Evolutionary conservation across 257 asterid species (phyloP).

Genomic region (Thymus mandschuricus): DNA sequence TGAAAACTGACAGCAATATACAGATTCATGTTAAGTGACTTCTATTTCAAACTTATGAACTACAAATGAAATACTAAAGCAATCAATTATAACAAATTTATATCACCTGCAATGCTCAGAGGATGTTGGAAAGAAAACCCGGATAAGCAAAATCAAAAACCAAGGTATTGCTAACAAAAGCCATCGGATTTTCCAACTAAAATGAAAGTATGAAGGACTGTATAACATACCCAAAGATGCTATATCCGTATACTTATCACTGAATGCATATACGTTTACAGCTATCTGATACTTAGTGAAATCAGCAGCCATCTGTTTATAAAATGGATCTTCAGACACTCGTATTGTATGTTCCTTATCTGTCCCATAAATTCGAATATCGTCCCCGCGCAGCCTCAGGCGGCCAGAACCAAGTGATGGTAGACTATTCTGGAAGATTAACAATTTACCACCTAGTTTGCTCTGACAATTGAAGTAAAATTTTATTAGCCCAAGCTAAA

Average conservation of each 20-base stretch:
- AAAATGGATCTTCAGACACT: conserved; percentile 94
- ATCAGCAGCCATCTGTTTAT: conserved; percentile 99
- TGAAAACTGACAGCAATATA: neutral
- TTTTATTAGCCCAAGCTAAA: conserved; percentile 32
- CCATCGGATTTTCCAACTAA: conserved; percentile 1
- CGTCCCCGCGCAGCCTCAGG: conserved; percentile 92
- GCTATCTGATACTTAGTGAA: conserved; percentile 93
- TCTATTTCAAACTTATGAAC: conserved; percentile 7
- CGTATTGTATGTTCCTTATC: conserved; percentile 89
- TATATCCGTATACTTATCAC: conserved; percentile 88
- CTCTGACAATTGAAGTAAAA: conserved; percentile 59
- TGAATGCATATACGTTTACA: conserved; percentile 87
- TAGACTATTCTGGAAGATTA: conserved; percentile 87
- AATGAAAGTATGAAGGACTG: neutral
- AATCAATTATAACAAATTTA: neutral
- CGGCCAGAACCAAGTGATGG: conserved; percentile 98
- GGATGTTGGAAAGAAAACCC: neutral
- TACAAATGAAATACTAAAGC: conserved; percentile 10
- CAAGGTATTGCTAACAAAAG: conserved; percentile 17
- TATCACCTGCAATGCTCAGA: neutral
- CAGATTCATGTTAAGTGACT: conserved; percentile 2
- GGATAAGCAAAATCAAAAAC: conserved; percentile 12
- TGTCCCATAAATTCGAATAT: conserved; percentile 78
- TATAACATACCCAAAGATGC: conserved; percentile 81
- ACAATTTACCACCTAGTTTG: conserved; percentile 95